A percentile compares a stretch with the other conserved stretches of the same genome.
These are phyloP conservation scores for Geotrichum reessii DNA, from an alignment of 1,139 yeast genomes.

Conservation along the genomic window DNA sequence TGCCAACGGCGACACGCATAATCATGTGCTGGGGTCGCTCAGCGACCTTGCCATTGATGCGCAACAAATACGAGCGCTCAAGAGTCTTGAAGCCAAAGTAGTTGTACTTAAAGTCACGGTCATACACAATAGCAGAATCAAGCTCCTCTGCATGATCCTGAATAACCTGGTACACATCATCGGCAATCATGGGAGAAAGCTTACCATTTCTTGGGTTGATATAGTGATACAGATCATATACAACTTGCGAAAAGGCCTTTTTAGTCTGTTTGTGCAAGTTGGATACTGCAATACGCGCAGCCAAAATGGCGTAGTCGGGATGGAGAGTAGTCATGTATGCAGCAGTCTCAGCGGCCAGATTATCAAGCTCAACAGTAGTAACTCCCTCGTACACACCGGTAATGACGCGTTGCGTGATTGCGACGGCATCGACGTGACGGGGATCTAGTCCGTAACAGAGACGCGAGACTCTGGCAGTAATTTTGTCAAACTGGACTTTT, in stretches of 20 bases:
- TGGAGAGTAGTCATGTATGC: constrained; percentile 95
- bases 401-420: constrained; percentile 82
- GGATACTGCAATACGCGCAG: constrained; percentile 90
- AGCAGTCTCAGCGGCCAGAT: constrained; percentile 94
- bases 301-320: constrained; percentile 91
- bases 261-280: constrained; percentile 91
- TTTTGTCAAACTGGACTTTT: constrained; percentile 76
- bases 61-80: constrained; percentile 73
- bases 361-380: constrained; percentile 85
- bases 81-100: constrained; percentile 85
- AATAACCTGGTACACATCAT: constrained; percentile 61
- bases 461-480: constrained; percentile 59
- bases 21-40: constrained; percentile 89
- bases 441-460: constrained; percentile 81
- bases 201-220: constrained; percentile 70
- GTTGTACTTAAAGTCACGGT: constrained; percentile 76
- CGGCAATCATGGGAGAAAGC: constrained; percentile 78
- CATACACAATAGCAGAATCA: constrained; percentile 74
- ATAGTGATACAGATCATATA: constrained; percentile 64
- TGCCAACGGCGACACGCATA: constrained; percentile 86
- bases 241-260: constrained; percentile 77
- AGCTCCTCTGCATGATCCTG: constrained; percentile 61
- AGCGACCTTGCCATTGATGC: constrained; percentile 66
- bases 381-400: constrained; percentile 95
- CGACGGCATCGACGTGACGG: constrained; percentile 78